phyloP scores from a whole-genome alignment of 2,329 filamentous ascomycete genomes.

The Catunica adiposa region DNA sequence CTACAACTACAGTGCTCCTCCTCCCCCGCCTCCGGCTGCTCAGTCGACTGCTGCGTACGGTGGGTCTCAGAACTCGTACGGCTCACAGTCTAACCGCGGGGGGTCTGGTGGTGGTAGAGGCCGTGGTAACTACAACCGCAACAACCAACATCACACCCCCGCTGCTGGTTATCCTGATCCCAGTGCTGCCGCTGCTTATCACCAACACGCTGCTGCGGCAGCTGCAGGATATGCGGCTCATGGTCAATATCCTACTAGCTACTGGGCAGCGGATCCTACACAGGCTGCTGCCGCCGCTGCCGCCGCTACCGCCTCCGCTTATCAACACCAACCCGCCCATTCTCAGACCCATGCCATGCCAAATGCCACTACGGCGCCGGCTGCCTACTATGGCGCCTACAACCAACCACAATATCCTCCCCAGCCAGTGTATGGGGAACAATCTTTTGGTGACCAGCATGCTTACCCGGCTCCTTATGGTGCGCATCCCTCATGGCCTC shows the following conservation, averaged over 20 bases:
- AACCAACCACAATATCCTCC: conserved; percentile 25
- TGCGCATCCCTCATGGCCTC: conserved; percentile 22
- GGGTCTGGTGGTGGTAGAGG: conserved; percentile 16
- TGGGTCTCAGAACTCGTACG: conserved; percentile 22
- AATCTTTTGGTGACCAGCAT: conserved; percentile 21
- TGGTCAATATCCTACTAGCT: conserved; percentile 33
- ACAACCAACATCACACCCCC: conserved; percentile 22
- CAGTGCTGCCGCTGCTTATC: conserved; percentile 28
- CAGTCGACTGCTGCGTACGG: conserved; percentile 29
- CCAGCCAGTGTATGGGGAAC: conserved; percentile 28
- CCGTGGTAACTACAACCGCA: conserved; percentile 8
- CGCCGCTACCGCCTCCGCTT: conserved; percentile 5
- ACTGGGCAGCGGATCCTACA: conserved; percentile 11
- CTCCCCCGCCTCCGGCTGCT: conserved; percentile 31
- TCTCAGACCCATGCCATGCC: conserved; percentile 4
- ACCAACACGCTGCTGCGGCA: conserved; percentile 32
- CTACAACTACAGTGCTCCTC: conserved; percentile 39
- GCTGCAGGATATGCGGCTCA: conserved; percentile 37
- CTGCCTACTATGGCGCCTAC: conserved; percentile 12
- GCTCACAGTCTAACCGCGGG: conserved; percentile 16
- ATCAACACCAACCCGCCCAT: conserved; percentile 9
- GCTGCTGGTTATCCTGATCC: conserved; percentile 21
- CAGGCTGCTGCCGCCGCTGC: conserved; percentile 6
- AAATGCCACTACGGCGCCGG: conserved; percentile 1
- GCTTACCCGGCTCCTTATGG: conserved; percentile 24